Evolutionary conservation across 2,329 filamentous ascomycete genomes (phyloP), one percentile per base, ranked within the genome.

Genomic region (Aspergillus sp.): DNA sequence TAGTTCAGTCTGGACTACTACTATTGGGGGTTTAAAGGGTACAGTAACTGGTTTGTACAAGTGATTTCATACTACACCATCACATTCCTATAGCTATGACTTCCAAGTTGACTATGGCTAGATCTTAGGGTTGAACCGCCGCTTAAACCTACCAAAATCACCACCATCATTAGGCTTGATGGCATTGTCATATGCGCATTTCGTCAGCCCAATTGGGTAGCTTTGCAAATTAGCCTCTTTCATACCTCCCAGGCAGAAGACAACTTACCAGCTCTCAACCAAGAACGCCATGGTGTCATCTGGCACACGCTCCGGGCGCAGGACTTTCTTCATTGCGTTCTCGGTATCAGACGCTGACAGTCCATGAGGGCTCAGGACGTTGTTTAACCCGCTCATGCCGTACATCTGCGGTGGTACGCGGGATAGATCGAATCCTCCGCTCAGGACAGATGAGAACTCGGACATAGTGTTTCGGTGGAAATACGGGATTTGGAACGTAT

Each of bases 401-500:
- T 55, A 55, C 43, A 55, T 11, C 12, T 35, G 33, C 19, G 45
- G 31, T 3, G 45, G 52, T 3, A 55, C 52, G 8, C 44, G 52
- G 15, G 33, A 40, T 19, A 55, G 15, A 12, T 55, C 52, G 31
- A 55, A 55, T 8, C 52, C 52, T 6, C 52, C 52, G 23, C 52
- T 55, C 4, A 55, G 40, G 15, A 55, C 52, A 12, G 52, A 48
- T 7, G 52, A 55, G 11, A 55, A 55, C 7, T 55, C 52, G 2
- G 52, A 55, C 52, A 55, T 55, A 11, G 52, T 55, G 33, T 55
- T 55, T 33, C 52, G 52, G 14, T 55, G 52, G 33, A 48, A 55
- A 31, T 55, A 55, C 4, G 52, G 52, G n/a, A 55, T 46, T 8
- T 48, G 52, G 44, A 55, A 55, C 9, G 52, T 55, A 27, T 55